phyloP scores from a whole-genome alignment of 2,329 filamentous ascomycete species.

The Exserohilum rostratum region DNA sequence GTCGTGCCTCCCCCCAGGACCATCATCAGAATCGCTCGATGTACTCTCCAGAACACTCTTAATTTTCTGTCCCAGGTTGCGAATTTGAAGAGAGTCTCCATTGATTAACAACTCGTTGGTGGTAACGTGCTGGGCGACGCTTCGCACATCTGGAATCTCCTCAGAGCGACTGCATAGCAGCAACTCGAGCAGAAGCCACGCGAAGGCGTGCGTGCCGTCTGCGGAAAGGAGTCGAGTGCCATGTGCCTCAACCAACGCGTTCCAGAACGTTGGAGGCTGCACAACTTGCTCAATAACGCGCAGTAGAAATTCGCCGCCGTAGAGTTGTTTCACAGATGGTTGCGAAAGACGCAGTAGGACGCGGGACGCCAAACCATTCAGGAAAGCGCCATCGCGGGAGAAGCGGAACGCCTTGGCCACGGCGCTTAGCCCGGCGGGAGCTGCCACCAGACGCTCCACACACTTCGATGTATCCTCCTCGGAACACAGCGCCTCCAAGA shows the following conservation, averaged over 20 bases:
- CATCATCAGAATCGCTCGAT: slow-evolving; percentile 49
- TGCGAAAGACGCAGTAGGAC: slow-evolving; percentile 50
- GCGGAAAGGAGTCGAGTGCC: slow-evolving; percentile 28
- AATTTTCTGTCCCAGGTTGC: slow-evolving; percentile 62
- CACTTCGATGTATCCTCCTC: slow-evolving; percentile 51
- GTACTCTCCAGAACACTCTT: slow-evolving; percentile 55
- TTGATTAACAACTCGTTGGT: slow-evolving; percentile 29
- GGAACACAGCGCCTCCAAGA: slow-evolving; percentile 57
- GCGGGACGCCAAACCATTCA: slow-evolving; percentile 48
- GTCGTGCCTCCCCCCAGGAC: slow-evolving; percentile 72
- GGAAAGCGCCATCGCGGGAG: slow-evolving; percentile 51
- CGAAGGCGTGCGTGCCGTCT: slow-evolving; percentile 40
- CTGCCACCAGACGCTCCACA: slow-evolving; percentile 43
- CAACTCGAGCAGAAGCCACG: slow-evolving; percentile 55
- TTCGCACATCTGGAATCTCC: slow-evolving; percentile 32
- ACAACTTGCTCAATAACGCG: slow-evolving; percentile 56
- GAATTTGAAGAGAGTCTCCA: slow-evolving; percentile 57
- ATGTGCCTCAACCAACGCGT: slow-evolving; percentile 49
- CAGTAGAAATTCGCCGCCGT: slow-evolving; percentile 58
- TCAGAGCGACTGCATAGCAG: slow-evolving; percentile 51
- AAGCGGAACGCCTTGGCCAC: slow-evolving; percentile 54
- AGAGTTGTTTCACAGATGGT: slow-evolving; percentile 56
- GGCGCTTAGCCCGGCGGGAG: slow-evolving; percentile 33
- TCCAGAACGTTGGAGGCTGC: slow-evolving; percentile 63
- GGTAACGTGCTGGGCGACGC: slow-evolving; percentile 31